Base-by-base conservation (phyloP, 1,284 basidiomycete genomes). In the Prillingera fragicola region DNA sequence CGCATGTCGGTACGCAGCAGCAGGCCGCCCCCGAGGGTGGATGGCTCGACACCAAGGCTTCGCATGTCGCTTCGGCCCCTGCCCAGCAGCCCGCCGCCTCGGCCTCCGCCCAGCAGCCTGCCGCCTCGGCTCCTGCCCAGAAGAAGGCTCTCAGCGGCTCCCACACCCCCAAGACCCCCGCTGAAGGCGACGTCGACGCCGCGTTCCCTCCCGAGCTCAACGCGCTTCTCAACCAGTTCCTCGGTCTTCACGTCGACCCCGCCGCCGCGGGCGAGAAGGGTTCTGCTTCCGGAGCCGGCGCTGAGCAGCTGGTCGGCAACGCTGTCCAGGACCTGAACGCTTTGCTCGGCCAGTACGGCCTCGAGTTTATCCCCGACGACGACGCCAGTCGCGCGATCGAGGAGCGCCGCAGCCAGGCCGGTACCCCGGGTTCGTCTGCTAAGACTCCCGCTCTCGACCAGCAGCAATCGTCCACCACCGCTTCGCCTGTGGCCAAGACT, bases 281-380 rank as follows among this genome's bases (percentile, higher is more conserved):
- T 15, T 29, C 48, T 5, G 33, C 52, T 19, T 25, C 41, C 19
- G 44, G 25, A 28, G 40, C 38, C 13, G 17, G 3, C 6, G 48
- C 46, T 27, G 23, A 40, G 23, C 43, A 54, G 34, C 39, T 49
- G 7, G 43, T 52, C 17, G 50, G 50, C 19, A 48, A 55, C 40
- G 50, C 49, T 10, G 49, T 65, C 31, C 53, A 56, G 18, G 42
- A 55, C 29, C 49, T 68, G 26, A 70, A 70, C 58, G 55, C 64
- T 26, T 47, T 68, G 29, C 61, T 68, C 8, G 38, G 41, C 23
- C 61, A 55, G 39, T 70, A 66, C 49, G 65, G 67, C 22, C 56
- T 70, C 27, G 60, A 63, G 43, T 70, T 68, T 40, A 57, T 63
- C 27, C 60, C 64, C 33, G 55, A 54, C 41, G 41, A 54, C 17